Conservation (phyloP, 371 early-diverging fungal genomes). For the Batkoa obscura region DNA sequence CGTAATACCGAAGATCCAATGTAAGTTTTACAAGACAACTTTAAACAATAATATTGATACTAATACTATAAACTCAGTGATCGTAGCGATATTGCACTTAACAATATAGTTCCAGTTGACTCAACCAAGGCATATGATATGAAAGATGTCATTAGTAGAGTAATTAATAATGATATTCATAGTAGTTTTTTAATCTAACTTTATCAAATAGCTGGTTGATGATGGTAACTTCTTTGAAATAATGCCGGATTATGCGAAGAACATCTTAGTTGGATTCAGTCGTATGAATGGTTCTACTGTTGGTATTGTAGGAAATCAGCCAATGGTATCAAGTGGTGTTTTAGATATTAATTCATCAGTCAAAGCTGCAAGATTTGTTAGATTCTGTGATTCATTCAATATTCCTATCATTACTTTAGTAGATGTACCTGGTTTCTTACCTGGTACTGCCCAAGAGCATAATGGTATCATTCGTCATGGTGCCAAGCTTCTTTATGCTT, state of each 20-base stretch:
- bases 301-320: slow-evolving; percentile 93
- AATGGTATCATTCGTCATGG: slow-evolving; percentile 94
- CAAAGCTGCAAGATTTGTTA: slow-evolving; percentile 90
- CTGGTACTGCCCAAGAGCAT: slow-evolving; percentile 90
- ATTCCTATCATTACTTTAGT: slow-evolving; percentile 87
- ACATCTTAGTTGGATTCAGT: slow-evolving; percentile 82
- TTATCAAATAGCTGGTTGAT: slow-evolving; percentile 42
- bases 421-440: slow-evolving; percentile 96
- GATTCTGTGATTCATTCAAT: slow-evolving; percentile 92
- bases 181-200: neutral
- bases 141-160: slow-evolving; percentile 64
- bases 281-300: slow-evolving; percentile 73
- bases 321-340: slow-evolving; percentile 84
- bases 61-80: too few relatives aligned
- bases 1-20: slow-evolving; percentile 49
- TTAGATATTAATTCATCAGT: slow-evolving; percentile 88
- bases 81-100: slow-evolving; percentile 61
- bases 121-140: slow-evolving; percentile 92
- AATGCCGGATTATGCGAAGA: slow-evolving; percentile 79
- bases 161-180: too few relatives aligned
- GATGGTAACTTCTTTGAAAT: slow-evolving; percentile 79
- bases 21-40: slow-evolving; percentile 7
- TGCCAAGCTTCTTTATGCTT: slow-evolving; percentile 90
- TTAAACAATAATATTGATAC: neutral
- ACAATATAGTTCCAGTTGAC: slow-evolving; percentile 74